These are phyloP conservation scores for Trichoderma aggressivum DNA, from an alignment of 2,329 filamentous ascomycete species.

Conservation along the genomic window DNA sequence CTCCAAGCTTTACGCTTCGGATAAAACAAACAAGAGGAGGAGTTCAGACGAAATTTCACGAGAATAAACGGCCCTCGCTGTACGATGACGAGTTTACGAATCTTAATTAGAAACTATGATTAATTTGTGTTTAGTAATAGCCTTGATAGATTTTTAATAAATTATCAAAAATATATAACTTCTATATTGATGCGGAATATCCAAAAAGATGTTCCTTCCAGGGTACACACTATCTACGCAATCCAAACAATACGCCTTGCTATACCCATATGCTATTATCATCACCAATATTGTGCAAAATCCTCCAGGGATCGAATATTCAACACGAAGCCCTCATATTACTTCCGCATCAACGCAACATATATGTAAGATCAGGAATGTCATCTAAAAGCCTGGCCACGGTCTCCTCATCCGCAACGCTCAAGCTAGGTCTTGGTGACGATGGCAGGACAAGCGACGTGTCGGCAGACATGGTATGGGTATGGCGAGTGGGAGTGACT, in stretches of 20 bases:
- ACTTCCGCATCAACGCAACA: slow-evolving; percentile 36
- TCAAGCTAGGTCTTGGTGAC: not conserved
- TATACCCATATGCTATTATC: slow-evolving; percentile 1
- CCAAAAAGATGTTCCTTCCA: not conserved
- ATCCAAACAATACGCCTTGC: slow-evolving; percentile 4
- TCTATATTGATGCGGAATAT: not conserved
- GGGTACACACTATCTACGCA: not conserved
- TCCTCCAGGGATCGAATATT: not conserved
- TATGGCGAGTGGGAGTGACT: not conserved
- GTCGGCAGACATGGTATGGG: not conserved
- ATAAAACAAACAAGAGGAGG: slow-evolving; percentile 23
- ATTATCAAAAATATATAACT: not conserved
- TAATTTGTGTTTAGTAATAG: not conserved
- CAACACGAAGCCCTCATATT: not conserved
- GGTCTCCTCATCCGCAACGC: slow-evolving; percentile 31
- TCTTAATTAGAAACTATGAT: not conserved
- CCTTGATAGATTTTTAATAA: not conserved
- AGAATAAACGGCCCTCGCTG: not conserved
- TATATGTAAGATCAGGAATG: slow-evolving; percentile 46
- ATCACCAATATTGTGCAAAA: not conserved
- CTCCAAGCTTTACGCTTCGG: slow-evolving; percentile 25
- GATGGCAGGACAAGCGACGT: not conserved
- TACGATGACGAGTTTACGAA: not conserved
- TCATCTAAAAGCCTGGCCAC: slow-evolving; percentile 35
- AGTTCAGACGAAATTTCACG: not conserved